Base-by-base conservation (phyloP, 495 filamentous ascomycete genomes). In the Aspergillus cavernicola region DNA sequence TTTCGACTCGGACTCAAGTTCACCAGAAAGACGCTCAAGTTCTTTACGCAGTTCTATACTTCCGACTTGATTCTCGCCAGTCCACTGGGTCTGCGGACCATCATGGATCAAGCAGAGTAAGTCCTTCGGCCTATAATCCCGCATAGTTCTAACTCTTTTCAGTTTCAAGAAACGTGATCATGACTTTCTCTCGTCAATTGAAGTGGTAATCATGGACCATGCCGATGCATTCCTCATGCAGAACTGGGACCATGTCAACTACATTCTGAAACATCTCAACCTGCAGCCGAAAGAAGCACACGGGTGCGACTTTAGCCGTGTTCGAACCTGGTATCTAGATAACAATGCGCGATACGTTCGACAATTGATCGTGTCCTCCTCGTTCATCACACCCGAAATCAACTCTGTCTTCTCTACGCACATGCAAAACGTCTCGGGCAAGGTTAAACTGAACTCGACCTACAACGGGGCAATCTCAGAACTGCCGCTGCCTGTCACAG, bases 201-300 rank as follows among this genome's bases (percentile, higher is more conserved):
- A 98, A 67, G 65, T 98, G 9, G 84, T 90, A 20, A 76, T 98
- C 32, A 77, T 95, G 40, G 93, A 98, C 67, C 90, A 96, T 65
- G 88, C 90, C 35, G 95, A 97, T 66, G 90, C 91, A 1, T 77
- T 97, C 13, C 80, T 92, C 15, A 97, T 96, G 92, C 93, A 98
- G 64, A 96, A 96, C 69, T 97, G 95, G 93, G 92, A 96, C 60
- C 91, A 97, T 70, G 80, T 96, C 47, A 87, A 90, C 59, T 88
- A 84, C 65, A 84, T 96, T 58, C 88, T 97, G 64, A 82, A 90
- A 55, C 90, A 97, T 68, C 83, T 97, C 40, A 98, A 97, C 68
- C 76, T 86, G 37, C 90, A 93, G 59, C 93, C 92, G 15, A 86
- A 83, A 50, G 89, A 96, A 61, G 82, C 89, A 3, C 93, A 97